A percentile compares a stretch with the other conserved stretches of the same genome.
phyloP scores from a whole-genome alignment of 371 early-diverging fungal genomes.

The Cokeromyces recurvatus region DNA sequence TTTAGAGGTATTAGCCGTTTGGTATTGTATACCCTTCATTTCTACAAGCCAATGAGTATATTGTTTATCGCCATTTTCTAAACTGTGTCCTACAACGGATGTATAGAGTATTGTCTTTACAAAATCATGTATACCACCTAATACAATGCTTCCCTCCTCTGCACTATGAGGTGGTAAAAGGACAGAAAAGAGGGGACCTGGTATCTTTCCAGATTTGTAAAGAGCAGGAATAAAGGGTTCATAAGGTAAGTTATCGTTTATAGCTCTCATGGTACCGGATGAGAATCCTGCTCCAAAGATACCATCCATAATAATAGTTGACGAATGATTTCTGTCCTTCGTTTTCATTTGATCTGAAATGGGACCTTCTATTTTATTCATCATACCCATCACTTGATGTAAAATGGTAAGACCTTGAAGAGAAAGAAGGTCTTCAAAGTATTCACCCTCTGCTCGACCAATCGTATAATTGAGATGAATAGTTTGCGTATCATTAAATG shows the following conservation, averaged over 20 bases:
- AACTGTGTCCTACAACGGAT: no score
- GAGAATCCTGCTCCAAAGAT: conserved; percentile 30
- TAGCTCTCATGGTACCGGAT: conserved; percentile 23
- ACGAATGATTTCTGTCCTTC: conserved; percentile 42
- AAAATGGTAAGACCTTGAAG: no score
- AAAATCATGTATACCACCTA: conserved; percentile 26
- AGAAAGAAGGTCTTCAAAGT: conserved; percentile 46
- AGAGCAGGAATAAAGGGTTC: conserved; percentile 1
- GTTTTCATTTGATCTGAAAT: conserved; percentile 26
- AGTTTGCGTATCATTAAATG: conserved; percentile 26
- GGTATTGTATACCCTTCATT: no score
- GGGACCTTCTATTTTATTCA: conserved; percentile 5
- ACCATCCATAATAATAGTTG: conserved; percentile 19
- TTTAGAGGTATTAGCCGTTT: no score
- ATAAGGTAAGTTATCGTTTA: no score
- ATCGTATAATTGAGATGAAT: conserved; percentile 60
- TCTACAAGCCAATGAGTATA: no score
- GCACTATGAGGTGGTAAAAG: no score
- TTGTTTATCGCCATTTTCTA: no score
- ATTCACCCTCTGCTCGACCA: conserved; percentile 53
- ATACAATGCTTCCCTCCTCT: no score
- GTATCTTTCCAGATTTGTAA: conserved; percentile 25
- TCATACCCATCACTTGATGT: no score
- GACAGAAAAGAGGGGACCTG: conserved; percentile 37
- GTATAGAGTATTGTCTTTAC: no score